Evolutionary conservation across 495 filamentous ascomycete genomes (phyloP).

Genomic region (Cercophora sp.): DNA sequence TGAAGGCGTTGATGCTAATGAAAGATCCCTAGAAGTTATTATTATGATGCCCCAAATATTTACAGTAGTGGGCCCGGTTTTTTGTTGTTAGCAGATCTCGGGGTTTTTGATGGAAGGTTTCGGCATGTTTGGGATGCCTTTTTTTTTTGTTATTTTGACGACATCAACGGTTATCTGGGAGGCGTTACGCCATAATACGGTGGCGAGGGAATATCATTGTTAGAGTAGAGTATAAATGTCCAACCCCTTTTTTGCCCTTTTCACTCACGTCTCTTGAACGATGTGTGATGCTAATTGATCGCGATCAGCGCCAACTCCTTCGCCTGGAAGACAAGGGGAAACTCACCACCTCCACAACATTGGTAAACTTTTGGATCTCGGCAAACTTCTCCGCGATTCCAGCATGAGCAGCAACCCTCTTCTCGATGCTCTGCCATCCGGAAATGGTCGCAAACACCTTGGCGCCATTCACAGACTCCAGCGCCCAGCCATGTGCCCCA

Average conservation of each 20-base stretch:
- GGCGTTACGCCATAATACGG: too few relatives aligned
- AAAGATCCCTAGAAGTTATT: too few relatives aligned
- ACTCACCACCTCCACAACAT: constrained; percentile 15
- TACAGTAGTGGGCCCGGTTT: too few relatives aligned
- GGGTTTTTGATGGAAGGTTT: too few relatives aligned
- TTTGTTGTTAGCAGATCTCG: too few relatives aligned
- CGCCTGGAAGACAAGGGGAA: background rate
- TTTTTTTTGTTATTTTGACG: too few relatives aligned
- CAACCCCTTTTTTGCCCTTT: background rate
- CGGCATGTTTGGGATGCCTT: too few relatives aligned
- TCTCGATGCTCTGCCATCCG: constrained; percentile 18
- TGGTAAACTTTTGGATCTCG: constrained; percentile 12
- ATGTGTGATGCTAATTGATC: constrained; percentile 7
- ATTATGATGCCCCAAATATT: too few relatives aligned
- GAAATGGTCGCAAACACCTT: constrained; percentile 14
- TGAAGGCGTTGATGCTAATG: too few relatives aligned
- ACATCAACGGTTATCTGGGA: too few relatives aligned
- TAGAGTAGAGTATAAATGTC: too few relatives aligned
- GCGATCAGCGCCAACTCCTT: background rate
- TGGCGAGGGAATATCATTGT: too few relatives aligned
- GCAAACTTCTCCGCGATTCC: constrained; percentile 8
- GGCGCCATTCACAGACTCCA: constrained; percentile 13
- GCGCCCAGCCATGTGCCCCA: constrained; percentile 16
- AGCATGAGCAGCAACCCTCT: constrained; percentile 8
- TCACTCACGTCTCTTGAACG: background rate